These are phyloP conservation scores for Sphagnurus paluster DNA, from an alignment of 1,284 basidiomycete genomes.

Conservation along the genomic window DNA sequence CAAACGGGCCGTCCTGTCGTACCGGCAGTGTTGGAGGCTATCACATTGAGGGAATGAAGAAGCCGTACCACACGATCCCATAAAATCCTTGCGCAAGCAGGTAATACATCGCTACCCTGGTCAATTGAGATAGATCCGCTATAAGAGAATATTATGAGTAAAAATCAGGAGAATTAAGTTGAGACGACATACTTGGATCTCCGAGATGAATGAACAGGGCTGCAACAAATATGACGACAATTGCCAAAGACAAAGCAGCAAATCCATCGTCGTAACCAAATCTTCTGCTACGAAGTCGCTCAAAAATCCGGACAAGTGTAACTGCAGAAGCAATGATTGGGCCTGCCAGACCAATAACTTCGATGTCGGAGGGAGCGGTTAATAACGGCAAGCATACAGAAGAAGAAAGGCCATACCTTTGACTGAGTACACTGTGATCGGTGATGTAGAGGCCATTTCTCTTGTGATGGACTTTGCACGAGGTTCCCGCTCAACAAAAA, in stretches of 20 bases:
- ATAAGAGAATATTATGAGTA: not conserved
- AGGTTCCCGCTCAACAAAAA: no score
- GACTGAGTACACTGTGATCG: conserved; percentile 2
- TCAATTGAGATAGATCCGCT: conserved; percentile 9
- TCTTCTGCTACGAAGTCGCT: conserved; percentile 10
- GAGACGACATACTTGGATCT: conserved; percentile 13
- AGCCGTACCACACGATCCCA: conserved; percentile 20
- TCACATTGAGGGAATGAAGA: no score
- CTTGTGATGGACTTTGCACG: not conserved
- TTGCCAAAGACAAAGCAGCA: conserved; percentile 11
- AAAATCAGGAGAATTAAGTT: not conserved
- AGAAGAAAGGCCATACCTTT: not conserved
- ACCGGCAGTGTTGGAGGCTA: not conserved
- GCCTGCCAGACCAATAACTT: conserved; percentile 4
- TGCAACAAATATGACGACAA: conserved; percentile 16
- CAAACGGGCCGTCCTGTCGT: conserved; percentile 23
- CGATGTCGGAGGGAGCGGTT: not conserved
- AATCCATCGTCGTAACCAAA: conserved; percentile 17
- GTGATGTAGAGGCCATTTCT: not conserved
- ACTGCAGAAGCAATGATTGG: conserved; percentile 12
- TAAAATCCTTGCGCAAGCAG: conserved; percentile 19
- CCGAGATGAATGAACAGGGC: conserved; percentile 16
- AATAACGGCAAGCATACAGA: not conserved
- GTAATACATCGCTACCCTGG: conserved; percentile 16
- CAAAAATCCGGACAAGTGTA: conserved; percentile 14